Conservation (phyloP, 257 asterid species). For the Eustoma russellianum region DNA sequence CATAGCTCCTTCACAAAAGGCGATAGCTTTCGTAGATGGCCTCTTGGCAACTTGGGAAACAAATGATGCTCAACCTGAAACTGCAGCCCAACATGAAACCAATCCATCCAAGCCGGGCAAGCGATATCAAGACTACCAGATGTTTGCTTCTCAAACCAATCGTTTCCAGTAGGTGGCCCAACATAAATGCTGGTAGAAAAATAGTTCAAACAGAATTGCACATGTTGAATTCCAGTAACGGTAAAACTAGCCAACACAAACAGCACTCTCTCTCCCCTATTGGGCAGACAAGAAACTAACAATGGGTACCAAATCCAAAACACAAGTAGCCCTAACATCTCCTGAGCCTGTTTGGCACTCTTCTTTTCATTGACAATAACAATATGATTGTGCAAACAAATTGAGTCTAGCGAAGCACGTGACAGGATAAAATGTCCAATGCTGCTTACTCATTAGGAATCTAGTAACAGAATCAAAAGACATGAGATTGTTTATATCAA, state of each 20-base stretch:
- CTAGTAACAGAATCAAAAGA: constrained; percentile 44
- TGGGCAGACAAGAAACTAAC: constrained; percentile 59
- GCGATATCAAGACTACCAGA: constrained; percentile 46
- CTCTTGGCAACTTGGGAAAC: constrained; percentile 71
- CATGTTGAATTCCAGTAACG: constrained; percentile 64
- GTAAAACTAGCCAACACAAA: constrained; percentile 52
- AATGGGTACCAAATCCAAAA: constrained; percentile 89
- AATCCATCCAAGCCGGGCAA: constrained; percentile 85
- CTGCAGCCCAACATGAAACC: constrained; percentile 96
- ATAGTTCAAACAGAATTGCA: constrained; percentile 74
- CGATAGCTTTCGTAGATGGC: constrained; percentile 55
- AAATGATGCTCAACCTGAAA: constrained; percentile 79
- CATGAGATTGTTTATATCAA: too few relatives aligned
- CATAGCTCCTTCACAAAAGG: constrained; percentile 76
- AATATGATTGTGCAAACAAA: constrained; percentile 57
- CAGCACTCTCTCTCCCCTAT: constrained; percentile 45
- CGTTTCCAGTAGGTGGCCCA: constrained; percentile 64
- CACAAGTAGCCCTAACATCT: constrained; percentile 50
- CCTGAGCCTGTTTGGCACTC: constrained; percentile 44
- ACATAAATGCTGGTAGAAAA: constrained; percentile 56
- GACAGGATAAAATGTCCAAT: constrained; percentile 72
- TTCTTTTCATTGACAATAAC: constrained; percentile 31
- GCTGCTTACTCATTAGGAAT: constrained; percentile 62
- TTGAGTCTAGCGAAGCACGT: constrained; percentile 76
- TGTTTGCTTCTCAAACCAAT: constrained; percentile 91